Evolutionary conservation across 768 basidiomycete species (phyloP), one percentile per base, ranked within the genome.

Genomic region (Podaxis carcinomalis): DNA sequence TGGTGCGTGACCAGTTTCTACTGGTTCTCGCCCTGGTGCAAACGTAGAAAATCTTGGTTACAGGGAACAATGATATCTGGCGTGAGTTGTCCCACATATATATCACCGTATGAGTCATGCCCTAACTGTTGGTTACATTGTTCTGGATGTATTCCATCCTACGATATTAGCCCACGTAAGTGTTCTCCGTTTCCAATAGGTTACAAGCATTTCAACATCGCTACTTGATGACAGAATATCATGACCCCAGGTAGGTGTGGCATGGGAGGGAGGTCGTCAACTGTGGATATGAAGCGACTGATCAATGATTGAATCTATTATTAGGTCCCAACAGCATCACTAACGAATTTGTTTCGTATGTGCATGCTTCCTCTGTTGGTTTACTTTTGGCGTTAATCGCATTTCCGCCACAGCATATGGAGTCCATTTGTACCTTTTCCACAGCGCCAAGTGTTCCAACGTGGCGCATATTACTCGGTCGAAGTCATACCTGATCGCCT

Each of bases 51-150:
- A 23, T 37, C 23, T 49, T 52, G 54, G 37, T 21, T 63, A 23
- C 63, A 90, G 93, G 93, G 23, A 95, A 95, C 73, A 95, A 95
- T 72, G 93, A 95, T 76, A 82, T 95, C 52, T 94, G 90, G 85
- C 92, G 89, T 90, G 74, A 79, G 87, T 72, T 25, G 13, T 59
- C 39, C 9, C 37, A 11, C 40, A 42, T n/a, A 42, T 49, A 49
- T 27, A 10, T 49, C 25, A 14, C 23, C 10, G 1, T 27, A 11
- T 10, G 25, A 23, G 74, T 72, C 77, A 55, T 52, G 47, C 58
- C 13, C 54, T 46, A 37, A 23, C 23, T 51, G 27, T 51, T 65
- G 28, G 64, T 44, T 51, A 49, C 46, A 42, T 61, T 32, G 9
- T 32, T 32, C 28, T 9, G 35, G 39, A 37, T 57, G 35, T 16